Evolutionary conservation across 169 alveolate species (phyloP), one percentile per base, ranked within the genome.

Genomic region (Eimeria falciformis): DNA sequence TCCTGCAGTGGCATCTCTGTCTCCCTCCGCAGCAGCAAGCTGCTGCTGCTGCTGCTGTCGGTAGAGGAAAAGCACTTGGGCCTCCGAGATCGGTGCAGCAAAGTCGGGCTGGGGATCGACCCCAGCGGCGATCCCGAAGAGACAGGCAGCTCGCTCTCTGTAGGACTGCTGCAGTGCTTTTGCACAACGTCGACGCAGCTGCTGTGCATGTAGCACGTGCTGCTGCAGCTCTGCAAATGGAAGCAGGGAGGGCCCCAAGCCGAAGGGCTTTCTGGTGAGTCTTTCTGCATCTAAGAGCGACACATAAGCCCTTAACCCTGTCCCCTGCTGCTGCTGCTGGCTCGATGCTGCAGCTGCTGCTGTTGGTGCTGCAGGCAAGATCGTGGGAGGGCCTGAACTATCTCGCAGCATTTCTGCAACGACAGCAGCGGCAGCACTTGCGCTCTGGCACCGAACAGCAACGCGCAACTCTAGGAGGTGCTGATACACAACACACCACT

Each of bases 111-210:
- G 89, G 55, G 90, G 87, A 56, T 89, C 90, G 68, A 75, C 79
- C 2, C 73, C 93, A 11, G 93, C 93, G 25, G 89, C 93, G 58
- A 77, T 62, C 27, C 89, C 89, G 14, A 89, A 89, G 43, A 89
- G 89, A 46, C 93, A 89, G 1, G 93, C 89, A 25, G 79, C 83
- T 0, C 93, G 79, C 73, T 89, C 93, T 14, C 89, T 82, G 73
- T 89, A 89, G 5, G 93, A 89, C 83, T 89, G 93, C 53, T 77
- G 85, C 56, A 89, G 89, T 14, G 93, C 93, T 37, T 55, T 45
- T 46, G 85, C 73, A 29, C 93, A 89, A 18, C 83, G 79, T n/a
- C 9, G 27, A 69, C 85, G 53, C 12, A 89, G 90, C 65, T 46
- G 78, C 89, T 77, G 84, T 55, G 93, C 93, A 14, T 47, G 62